These are phyloP conservation scores for Zygoascus biomembranicola DNA, from an alignment of 805 yeast genomes.

Conservation along the genomic window DNA sequence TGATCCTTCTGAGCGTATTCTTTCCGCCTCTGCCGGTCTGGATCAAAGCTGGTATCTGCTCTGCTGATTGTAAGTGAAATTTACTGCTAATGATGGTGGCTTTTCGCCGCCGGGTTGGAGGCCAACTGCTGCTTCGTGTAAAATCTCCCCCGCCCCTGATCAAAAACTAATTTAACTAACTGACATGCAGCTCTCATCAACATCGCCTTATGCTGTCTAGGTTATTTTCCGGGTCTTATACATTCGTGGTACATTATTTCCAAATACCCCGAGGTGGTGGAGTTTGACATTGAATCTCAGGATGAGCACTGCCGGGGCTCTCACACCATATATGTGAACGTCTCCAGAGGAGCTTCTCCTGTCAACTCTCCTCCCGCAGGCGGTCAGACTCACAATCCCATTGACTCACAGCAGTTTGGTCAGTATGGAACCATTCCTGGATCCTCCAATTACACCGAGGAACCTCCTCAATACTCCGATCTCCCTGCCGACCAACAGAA, in stretches of 20 bases:
- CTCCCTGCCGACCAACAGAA: neutral
- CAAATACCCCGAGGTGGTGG: constrained; percentile 45
- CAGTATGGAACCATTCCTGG: constrained; percentile 2
- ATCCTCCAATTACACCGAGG: neutral
- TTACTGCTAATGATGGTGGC: no score
- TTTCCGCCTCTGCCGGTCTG: constrained; percentile 77
- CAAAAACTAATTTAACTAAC: neutral
- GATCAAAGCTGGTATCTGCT: constrained; percentile 62
- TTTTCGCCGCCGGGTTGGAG: no score
- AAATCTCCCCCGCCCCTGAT: no score
- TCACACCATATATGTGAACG: constrained; percentile 8
- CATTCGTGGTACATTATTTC: constrained; percentile 76
- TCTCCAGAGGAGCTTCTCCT: neutral
- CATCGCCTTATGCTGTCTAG: constrained; percentile 59
- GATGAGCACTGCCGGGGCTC: neutral
- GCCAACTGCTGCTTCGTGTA: no score
- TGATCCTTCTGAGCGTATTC: constrained; percentile 60
- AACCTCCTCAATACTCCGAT: constrained; percentile 2
- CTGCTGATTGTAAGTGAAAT: constrained; percentile 43
- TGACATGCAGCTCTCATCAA: constrained; percentile 40
- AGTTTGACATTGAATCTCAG: constrained; percentile 19
- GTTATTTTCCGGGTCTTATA: constrained; percentile 68
- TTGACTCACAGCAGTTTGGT: neutral
- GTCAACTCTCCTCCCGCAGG: neutral
- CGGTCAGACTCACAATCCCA: neutral